phyloP scores from a whole-genome alignment of 2,329 filamentous ascomycete species.

The Colletotrichum musae region DNA sequence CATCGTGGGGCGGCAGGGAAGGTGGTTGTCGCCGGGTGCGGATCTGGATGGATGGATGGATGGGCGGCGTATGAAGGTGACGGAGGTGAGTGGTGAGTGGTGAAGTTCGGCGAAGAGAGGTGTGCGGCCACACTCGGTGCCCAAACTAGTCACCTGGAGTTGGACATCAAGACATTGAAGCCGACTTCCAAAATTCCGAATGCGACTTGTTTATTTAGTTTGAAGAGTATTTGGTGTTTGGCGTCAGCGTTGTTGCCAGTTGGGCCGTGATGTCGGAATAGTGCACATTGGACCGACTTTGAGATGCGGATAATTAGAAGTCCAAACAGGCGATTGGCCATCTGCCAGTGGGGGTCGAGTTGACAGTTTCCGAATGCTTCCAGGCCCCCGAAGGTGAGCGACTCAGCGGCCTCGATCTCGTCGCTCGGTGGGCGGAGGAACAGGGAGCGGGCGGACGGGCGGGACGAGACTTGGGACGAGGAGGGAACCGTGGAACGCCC shows the following conservation, averaged over 20 bases:
- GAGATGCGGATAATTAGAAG: conserved; percentile 23
- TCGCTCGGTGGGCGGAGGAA: conserved; percentile 36
- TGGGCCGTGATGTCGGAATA: conserved; percentile 37
- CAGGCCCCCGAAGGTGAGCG: conserved; percentile 24
- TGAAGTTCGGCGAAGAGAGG: conserved; percentile 3
- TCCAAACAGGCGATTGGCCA: conserved; percentile 26
- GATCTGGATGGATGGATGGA: conserved; percentile 18
- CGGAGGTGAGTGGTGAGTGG: conserved; percentile 7
- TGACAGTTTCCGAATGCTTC: conserved; percentile 4
- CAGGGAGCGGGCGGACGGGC: conserved; percentile 34
- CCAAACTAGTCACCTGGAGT: conserved; percentile 1
- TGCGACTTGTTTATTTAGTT: neutral
- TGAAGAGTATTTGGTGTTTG: neutral
- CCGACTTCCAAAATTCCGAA: neutral
- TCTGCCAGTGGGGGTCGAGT: conserved; percentile 7
- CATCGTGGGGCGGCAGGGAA: conserved; percentile 27
- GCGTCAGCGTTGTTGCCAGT: conserved; percentile 3
- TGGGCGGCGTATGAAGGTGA: conserved; percentile 9
- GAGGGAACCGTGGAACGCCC: no score
- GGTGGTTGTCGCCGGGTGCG: conserved; percentile 24
- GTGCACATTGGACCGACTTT: neutral
- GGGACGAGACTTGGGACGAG: conserved; percentile 12
- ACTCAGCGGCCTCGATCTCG: conserved; percentile 33
- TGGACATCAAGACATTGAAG: conserved; percentile 2
- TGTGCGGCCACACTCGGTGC: conserved; percentile 7